These are phyloP conservation scores for Candida tetrigidarum DNA, from an alignment of 1,139 yeast genomes.

Conservation along the genomic window DNA sequence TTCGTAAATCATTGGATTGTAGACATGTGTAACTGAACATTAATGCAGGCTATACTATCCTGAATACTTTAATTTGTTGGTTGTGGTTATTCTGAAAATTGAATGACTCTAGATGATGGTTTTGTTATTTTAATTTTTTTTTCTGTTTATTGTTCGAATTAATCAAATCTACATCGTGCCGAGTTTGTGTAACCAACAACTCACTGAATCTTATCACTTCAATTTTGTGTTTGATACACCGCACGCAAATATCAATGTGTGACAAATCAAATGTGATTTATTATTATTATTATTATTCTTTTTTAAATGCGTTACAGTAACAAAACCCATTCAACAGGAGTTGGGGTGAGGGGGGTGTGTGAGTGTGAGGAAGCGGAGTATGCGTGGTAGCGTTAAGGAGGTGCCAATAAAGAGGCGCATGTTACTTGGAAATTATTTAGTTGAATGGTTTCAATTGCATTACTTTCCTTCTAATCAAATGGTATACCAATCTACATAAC, in stretches of 20 bases:
- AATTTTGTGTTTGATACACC: not conserved
- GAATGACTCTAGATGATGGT: slow-evolving; percentile 2
- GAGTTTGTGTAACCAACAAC: not conserved
- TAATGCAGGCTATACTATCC: not conserved
- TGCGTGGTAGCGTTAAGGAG: too few species aligned
- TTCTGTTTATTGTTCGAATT: not conserved
- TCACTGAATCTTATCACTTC: not conserved
- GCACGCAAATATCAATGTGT: not conserved
- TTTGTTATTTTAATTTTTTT: not conserved
- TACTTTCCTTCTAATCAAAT: too few species aligned
- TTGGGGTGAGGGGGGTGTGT: too few species aligned
- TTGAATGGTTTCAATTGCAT: too few species aligned
- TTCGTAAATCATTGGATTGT: not conserved
- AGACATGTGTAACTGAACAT: not conserved
- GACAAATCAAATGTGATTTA: too few species aligned
- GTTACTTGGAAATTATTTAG: too few species aligned
- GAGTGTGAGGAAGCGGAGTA: too few species aligned
- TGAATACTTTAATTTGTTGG: not conserved
- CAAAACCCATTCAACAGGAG: too few species aligned
- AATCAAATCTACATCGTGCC: not conserved
- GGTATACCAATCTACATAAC: too few species aligned
- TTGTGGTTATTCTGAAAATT: not conserved
- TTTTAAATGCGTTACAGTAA: too few species aligned
- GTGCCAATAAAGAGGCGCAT: too few species aligned
- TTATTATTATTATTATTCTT: not conserved